Evolutionary conservation across 805 yeast species (phyloP).

Genomic region (Debaryomyces prosopidis): DNA sequence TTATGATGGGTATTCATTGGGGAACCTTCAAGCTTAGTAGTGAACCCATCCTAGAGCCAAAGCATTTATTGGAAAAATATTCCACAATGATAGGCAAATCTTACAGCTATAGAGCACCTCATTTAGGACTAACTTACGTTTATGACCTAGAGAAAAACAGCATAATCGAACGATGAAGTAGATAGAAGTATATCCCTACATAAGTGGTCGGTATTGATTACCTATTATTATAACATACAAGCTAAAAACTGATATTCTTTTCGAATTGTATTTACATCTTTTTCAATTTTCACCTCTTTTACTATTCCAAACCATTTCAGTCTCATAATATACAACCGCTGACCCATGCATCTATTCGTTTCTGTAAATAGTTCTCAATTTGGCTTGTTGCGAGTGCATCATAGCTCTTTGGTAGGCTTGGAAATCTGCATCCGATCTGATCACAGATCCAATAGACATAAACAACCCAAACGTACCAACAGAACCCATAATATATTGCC

Average conservation of each 20-base stretch:
- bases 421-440: constrained; percentile 65
- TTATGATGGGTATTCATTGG: constrained; percentile 91
- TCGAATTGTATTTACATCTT: not conserved
- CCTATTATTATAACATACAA: not conserved
- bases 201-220: constrained; percentile 1
- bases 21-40: constrained; percentile 91
- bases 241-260: not conserved
- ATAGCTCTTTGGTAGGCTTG: constrained; percentile 31
- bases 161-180: constrained; percentile 10
- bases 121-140: constrained; percentile 70
- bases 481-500: constrained; percentile 94
- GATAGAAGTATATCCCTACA: not conserved
- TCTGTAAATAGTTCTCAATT: constrained; percentile 29
- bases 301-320: too few species aligned
- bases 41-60: constrained; percentile 87
- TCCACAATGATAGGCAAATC: constrained; percentile 42
- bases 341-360: constrained; percentile 2
- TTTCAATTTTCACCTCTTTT: not conserved
- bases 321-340: too few species aligned
- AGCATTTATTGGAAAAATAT: constrained; percentile 51
- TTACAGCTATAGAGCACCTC: constrained; percentile 59
- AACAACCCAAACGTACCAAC: constrained; percentile 96
- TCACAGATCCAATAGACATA: constrained; percentile 94
- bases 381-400: constrained; percentile 27
- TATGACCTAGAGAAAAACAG: constrained; percentile 37